Percentiles rank a stretch among this genome's conserved stretches.
phyloP scores from a whole-genome alignment of 257 asterid species.

The Ilex asprella region DNA sequence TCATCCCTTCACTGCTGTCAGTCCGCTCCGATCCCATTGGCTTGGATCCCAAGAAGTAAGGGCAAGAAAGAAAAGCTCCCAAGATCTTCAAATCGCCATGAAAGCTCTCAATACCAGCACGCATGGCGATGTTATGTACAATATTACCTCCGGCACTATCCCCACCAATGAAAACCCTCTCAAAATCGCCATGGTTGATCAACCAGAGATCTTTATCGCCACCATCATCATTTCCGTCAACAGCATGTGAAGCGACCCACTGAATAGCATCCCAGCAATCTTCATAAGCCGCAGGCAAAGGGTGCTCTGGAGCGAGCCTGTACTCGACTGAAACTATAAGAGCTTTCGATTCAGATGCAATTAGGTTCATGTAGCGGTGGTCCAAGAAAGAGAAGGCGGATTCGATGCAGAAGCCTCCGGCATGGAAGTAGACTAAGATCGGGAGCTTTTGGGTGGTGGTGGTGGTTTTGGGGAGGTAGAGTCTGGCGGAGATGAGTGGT shows the following conservation, averaged over 20 bases:
- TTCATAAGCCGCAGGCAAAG: slow-evolving; percentile 29
- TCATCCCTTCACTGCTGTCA: no score
- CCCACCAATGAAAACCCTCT: no score
- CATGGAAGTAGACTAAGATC: slow-evolving; percentile 28
- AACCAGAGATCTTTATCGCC: no score
- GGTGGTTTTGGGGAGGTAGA: slow-evolving; percentile 21
- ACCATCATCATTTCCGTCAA: no score
- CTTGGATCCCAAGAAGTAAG: no score
- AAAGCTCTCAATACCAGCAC: no score
- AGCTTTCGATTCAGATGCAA: slow-evolving; percentile 12
- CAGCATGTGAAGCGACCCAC: slow-evolving; percentile 25
- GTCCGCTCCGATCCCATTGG: no score
- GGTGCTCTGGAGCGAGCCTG: slow-evolving; percentile 45
- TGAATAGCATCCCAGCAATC: slow-evolving; percentile 38
- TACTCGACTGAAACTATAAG: slow-evolving; percentile 27
- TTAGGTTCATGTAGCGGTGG: slow-evolving; percentile 15
- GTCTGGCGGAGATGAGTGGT: slow-evolving; percentile 21
- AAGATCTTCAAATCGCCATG: no score
- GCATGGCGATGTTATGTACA: no score
- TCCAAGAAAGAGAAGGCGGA: slow-evolving; percentile 24
- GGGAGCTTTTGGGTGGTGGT: slow-evolving; percentile 21
- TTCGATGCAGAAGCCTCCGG: slow-evolving; percentile 32
- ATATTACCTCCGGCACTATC: no score
- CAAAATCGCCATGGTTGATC: no score
- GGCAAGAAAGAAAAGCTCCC: no score